A percentile compares a stretch with the other conserved stretches of the same genome.
Conservation (phyloP, 2,329 filamentous ascomycete species). For the Aspergillus sp. region DNA sequence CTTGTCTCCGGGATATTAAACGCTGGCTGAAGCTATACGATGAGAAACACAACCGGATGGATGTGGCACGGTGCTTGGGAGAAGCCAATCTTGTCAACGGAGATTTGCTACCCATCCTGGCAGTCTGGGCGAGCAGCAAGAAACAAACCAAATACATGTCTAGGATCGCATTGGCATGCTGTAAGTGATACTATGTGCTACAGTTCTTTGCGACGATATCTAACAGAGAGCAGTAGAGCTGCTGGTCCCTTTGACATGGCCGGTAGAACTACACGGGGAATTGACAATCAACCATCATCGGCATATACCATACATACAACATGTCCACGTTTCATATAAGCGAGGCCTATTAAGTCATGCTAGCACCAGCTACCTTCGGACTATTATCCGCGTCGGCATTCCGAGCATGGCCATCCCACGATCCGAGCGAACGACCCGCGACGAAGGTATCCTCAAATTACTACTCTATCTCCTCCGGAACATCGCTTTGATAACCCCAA, state of each 20-base stretch:
- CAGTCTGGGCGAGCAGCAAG: constrained; percentile 73
- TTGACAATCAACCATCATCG: constrained; percentile 93
- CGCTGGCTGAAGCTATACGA: constrained; percentile 95
- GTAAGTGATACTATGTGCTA: constrained; percentile 40
- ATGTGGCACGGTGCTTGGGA: constrained; percentile 88
- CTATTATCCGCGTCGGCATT: constrained; percentile 76
- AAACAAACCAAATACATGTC: constrained; percentile 74
- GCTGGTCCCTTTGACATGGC: constrained; percentile 91
- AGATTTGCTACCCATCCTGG: constrained; percentile 86
- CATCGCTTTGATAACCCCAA: constrained; percentile 78
- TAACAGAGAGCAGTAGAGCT: constrained; percentile 65
- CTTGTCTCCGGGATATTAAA: constrained; percentile 89
- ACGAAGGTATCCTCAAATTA: constrained; percentile 90
- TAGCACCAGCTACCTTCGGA: constrained; percentile 73
- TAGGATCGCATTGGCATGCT: constrained; percentile 77
- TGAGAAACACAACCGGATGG: constrained; percentile 88
- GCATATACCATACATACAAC: constrained; percentile 84
- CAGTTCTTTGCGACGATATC: constrained; percentile 19
- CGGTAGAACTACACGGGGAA: constrained; percentile 75
- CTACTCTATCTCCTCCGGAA: constrained; percentile 88
- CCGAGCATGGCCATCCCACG: constrained; percentile 81
- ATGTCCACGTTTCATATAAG: constrained; percentile 89
- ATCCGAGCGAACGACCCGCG: constrained; percentile 73
- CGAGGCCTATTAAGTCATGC: constrained; percentile 83
- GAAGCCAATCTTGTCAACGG: constrained; percentile 90